Evolutionary conservation across 2,329 filamentous ascomycete genomes (phyloP).

Genomic region (Orbilia ellipsospora): DNA sequence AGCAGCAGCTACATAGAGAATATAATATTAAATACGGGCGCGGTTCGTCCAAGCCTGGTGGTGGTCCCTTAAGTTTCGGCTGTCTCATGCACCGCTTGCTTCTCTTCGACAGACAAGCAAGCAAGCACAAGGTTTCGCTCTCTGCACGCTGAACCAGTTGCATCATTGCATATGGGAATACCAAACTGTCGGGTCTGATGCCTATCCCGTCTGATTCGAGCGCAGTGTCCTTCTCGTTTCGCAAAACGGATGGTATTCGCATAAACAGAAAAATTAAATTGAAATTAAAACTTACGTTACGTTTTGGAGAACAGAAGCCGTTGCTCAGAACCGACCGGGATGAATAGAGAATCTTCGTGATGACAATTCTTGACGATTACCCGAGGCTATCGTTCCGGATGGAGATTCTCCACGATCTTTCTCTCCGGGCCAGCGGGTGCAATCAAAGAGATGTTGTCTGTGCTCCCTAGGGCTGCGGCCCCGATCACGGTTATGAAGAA

Average conservation of each 20-base stretch:
- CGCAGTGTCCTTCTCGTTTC: not conserved
- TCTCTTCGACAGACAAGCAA: too few relatives aligned
- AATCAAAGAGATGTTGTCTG: constrained; percentile 2
- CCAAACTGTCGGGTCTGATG: constrained; percentile 39
- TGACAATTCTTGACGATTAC: constrained; percentile 22
- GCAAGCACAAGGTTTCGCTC: constrained; percentile 29
- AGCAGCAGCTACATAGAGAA: constrained; percentile 19
- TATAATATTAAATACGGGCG: constrained; percentile 25
- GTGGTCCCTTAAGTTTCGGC: not conserved
- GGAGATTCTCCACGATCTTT: constrained; percentile 19
- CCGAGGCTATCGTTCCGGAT: constrained; percentile 38
- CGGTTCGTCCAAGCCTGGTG: constrained; percentile 16
- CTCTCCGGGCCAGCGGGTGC: constrained; percentile 39
- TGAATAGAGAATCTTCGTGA: constrained; percentile 9
- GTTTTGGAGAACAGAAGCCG: constrained; percentile 13
- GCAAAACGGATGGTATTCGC: constrained; percentile 21
- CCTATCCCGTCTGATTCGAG: constrained; percentile 6
- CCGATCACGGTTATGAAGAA: constrained; percentile 13
- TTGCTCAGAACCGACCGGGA: constrained; percentile 14
- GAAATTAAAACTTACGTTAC: constrained; percentile 20
- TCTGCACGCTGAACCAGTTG: constrained; percentile 25
- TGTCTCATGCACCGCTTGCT: too few relatives aligned
- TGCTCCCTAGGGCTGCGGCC: constrained; percentile 16
- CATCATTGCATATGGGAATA: constrained; percentile 37
- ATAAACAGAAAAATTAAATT: constrained; percentile 13